phyloP scores from a whole-genome alignment of 1,139 yeast species.

The Hyphopichia buzzinii region DNA sequence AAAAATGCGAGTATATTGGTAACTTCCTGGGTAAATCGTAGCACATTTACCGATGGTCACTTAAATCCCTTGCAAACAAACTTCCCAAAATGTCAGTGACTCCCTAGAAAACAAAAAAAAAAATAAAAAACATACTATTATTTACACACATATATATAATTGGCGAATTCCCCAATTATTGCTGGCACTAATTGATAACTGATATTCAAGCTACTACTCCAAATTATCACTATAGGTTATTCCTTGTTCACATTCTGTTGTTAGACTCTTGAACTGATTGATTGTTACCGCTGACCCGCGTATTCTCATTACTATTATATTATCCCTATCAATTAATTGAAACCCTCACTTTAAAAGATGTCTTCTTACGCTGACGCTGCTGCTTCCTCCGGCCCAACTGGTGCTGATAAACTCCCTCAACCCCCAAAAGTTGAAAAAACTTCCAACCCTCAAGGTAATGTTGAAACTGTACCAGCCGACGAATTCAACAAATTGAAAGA shows the following conservation, averaged over 20 bases:
- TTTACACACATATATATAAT: too few relatives aligned
- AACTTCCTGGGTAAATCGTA: neutral
- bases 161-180: neutral
- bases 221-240: too few relatives aligned
- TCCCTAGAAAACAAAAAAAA: neutral
- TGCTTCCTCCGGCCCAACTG: slow-evolving; percentile 34
- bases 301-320: too few relatives aligned
- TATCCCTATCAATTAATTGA: too few relatives aligned
- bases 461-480: slow-evolving; percentile 27
- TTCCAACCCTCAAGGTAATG: slow-evolving; percentile 24
- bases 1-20: neutral
- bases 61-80: neutral
- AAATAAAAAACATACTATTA: neutral
- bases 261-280: too few relatives aligned
- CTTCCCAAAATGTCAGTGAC: neutral
- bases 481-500: slow-evolving; percentile 29
- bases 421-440: slow-evolving; percentile 26
- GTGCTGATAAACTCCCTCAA: slow-evolving; percentile 18
- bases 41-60: neutral
- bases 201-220: too few relatives aligned
- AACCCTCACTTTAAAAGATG: slow-evolving; percentile 5
- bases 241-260: too few relatives aligned
- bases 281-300: too few relatives aligned
- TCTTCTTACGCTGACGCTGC: slow-evolving; percentile 41
- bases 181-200: too few relatives aligned